Conservation (phyloP, 163 green algal genomes). For the Smithsoniella earleae region DNA sequence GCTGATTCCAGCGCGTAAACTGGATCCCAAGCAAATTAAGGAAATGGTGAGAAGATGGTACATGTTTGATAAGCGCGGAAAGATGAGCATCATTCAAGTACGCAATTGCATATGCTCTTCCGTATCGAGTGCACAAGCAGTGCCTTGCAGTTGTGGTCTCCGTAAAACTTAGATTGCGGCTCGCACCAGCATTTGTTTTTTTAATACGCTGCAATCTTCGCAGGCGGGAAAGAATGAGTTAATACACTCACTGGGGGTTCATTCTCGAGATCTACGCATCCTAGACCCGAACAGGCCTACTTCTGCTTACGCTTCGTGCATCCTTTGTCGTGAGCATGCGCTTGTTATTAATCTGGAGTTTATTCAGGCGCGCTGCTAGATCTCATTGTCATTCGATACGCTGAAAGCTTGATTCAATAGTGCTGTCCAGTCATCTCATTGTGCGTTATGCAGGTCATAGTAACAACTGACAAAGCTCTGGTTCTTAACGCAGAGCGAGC, state of each 20-base stretch:
- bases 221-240: constrained; percentile 59
- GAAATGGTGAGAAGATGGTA: constrained; percentile 15
- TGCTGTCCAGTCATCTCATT: too few species aligned
- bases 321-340: constrained; percentile 74
- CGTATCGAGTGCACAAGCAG: neutral
- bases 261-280: constrained; percentile 62
- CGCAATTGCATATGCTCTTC: neutral
- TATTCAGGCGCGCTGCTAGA: constrained; percentile 71
- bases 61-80: constrained; percentile 14
- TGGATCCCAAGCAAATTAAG: constrained; percentile 22
- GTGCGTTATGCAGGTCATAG: constrained; percentile 30
- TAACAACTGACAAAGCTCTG: constrained; percentile 35
- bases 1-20: neutral
- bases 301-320: constrained; percentile 65
- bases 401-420: too few species aligned
- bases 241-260: constrained; percentile 60
- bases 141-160: neutral
- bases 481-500: constrained; percentile 61
- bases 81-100: constrained; percentile 26
- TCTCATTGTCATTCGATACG: too few species aligned
- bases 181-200: too few species aligned
- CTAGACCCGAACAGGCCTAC: constrained; percentile 68
- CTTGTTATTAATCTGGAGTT: constrained; percentile 82
- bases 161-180: too few species aligned
- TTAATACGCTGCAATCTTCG: too few species aligned